phyloP scores from a whole-genome alignment of 176 grass and related monocot species.

The sorghum (Sorghum bicolor) region DNA sequence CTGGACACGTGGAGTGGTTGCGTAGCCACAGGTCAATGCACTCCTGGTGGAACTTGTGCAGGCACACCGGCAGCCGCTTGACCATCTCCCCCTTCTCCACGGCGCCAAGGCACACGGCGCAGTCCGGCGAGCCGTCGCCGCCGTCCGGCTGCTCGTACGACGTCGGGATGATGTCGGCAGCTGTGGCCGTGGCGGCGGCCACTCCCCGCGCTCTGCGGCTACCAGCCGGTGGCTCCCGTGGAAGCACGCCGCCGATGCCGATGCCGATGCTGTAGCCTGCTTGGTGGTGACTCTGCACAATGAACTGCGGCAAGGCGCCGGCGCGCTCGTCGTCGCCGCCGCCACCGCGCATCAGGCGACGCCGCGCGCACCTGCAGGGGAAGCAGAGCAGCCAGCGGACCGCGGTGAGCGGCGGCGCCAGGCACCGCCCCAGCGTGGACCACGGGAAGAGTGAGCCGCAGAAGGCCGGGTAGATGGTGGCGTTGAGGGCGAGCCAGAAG shows the following conservation, averaged over 20 bases:
- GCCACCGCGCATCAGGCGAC: neutral
- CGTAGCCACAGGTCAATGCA: slow-evolving; percentile 24
- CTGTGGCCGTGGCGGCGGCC: neutral
- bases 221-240: neutral
- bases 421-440: neutral
- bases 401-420: neutral
- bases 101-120: slow-evolving; percentile 34
- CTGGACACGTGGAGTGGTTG: neutral
- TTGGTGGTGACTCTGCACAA: neutral
- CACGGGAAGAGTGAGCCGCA: slow-evolving; percentile 10
- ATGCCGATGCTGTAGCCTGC: neutral
- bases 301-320: neutral
- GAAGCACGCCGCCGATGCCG: neutral
- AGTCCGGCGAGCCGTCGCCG: neutral
- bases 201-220: neutral
- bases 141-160: slow-evolving; percentile 23
- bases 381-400: neutral
- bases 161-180: slow-evolving; percentile 29
- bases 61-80: slow-evolving; percentile 39
- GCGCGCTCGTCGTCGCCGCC: neutral
- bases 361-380: neutral
- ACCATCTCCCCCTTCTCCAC: slow-evolving; percentile 37
- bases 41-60: slow-evolving; percentile 24
- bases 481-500: neutral
- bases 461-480: neutral